Conservation (phyloP, 2,329 filamentous ascomycete species). For the Endothia cerciana region DNA sequence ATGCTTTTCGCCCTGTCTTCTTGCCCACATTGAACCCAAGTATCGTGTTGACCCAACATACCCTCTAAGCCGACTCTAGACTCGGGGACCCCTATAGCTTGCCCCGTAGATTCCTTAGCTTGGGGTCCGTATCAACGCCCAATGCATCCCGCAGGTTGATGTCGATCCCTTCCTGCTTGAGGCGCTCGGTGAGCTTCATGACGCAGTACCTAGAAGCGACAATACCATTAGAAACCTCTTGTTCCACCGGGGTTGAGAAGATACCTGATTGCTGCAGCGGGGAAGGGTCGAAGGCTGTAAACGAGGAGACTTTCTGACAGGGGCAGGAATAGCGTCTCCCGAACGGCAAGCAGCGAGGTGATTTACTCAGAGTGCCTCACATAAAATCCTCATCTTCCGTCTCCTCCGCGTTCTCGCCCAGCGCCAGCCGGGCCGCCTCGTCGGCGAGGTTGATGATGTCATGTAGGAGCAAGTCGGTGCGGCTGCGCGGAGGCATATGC, state of each 20-base stretch:
- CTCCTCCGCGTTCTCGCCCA: conserved; percentile 37
- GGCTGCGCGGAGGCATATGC: conserved; percentile 35
- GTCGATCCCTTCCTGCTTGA: conserved; percentile 30
- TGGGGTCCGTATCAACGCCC: conserved; percentile 29
- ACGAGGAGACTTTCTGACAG: conserved; percentile 19
- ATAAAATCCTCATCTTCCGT: conserved; percentile 48
- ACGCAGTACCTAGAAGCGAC: conserved; percentile 27
- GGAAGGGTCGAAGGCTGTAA: not conserved
- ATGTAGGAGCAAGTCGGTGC: conserved; percentile 41
- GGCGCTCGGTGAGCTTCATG: conserved; percentile 30
- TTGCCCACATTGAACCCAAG: not conserved
- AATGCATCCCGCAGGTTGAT: conserved; percentile 30
- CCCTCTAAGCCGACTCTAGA: too few relatives aligned
- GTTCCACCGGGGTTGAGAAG: not conserved
- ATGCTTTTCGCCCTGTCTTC: not conserved
- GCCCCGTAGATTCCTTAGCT: conserved; percentile 28
- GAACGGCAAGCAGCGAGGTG: conserved; percentile 14
- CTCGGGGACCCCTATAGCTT: conserved; percentile 9
- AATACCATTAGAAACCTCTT: conserved; percentile 22
- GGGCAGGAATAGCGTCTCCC: conserved; percentile 26
- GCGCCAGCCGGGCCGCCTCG: conserved; percentile 47
- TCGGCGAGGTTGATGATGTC: conserved; percentile 48
- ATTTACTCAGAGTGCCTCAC: conserved; percentile 34
- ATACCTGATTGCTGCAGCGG: not conserved
- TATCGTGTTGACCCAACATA: not conserved